Evolutionary conservation across 164 flowering plant species (phyloP).

Genomic region (Chloranthus sessilifolius): DNA sequence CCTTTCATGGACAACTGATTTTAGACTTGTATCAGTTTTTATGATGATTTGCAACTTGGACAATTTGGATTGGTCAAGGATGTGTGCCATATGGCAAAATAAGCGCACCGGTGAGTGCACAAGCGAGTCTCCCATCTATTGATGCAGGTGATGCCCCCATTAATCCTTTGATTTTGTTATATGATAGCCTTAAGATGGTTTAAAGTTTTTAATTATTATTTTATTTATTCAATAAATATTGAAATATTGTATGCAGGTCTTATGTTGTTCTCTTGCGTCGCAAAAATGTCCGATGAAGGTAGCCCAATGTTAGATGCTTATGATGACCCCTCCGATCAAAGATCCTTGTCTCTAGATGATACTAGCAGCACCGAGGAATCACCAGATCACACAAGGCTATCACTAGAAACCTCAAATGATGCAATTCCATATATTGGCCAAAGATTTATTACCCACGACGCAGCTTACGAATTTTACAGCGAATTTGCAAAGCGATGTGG

Average conservation of each 20-base stretch:
- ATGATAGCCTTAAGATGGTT: no score
- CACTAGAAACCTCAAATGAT: conserved; percentile 59
- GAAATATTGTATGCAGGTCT: not conserved
- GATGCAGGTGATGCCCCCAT: no score
- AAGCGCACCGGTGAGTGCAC: no score
- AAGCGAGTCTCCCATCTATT: no score
- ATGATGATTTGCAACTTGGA: no score
- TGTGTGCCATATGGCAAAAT: no score
- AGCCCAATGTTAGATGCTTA: conserved; percentile 48
- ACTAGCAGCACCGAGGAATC: conserved; percentile 85
- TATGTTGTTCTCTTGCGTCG: conserved; percentile 27
- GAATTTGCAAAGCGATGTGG: conserved; percentile 88
- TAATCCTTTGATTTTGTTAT: no score
- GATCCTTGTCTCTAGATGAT: conserved; percentile 78
- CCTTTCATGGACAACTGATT: no score
- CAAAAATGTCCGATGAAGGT: conserved; percentile 66
- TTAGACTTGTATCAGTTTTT: no score
- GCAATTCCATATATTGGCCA: conserved; percentile 76
- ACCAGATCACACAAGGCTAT: conserved; percentile 66
- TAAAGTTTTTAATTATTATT: no score
- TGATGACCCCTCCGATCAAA: conserved; percentile 79
- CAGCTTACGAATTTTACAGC: conserved; percentile 86
- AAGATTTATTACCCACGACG: conserved; percentile 76
- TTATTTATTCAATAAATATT: no score
- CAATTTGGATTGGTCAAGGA: no score